Evolutionary conservation across 805 yeast species (phyloP), one percentile per base, ranked within the genome.

Genomic region (Barnettozyma siamensis): DNA sequence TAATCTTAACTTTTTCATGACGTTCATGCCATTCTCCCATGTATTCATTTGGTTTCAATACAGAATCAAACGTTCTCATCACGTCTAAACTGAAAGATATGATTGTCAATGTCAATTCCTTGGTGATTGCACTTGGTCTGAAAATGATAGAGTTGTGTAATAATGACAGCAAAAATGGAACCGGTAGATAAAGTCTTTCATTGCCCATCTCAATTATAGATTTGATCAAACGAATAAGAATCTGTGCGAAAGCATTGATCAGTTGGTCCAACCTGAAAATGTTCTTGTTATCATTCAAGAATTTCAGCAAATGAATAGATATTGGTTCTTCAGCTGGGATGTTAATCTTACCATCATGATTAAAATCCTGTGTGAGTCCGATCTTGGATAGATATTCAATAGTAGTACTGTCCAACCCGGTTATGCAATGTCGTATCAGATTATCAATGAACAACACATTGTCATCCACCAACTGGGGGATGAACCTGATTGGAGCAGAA

Each of bases 131-230:
- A 42, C 75, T 73, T 1, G 85, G 80, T 53, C 85, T 66, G 58
- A 78, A 85, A 17, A 60, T 67, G 6, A 82, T 57, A 1, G 77
- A 53, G 38, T 75, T 74, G 49, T 77, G 77, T 30, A 83, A 62
- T 31, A 84, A 50, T 1, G 83, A 67, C 2, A 82, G 53, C 12
- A 84, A 47, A 53, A 78, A 82, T 2, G 93, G 93, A 3, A 80
- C 64, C 0, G 80, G 58, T 1, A 72, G 46, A 7, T 30, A 29
- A 2, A 46, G 35, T 13, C 44, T 38, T 16, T 39, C 43, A 13
- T 45, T 36, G 13, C 21, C 20, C 7, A 3, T 19, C 15, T 8
- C 36, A 11, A 31, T 32, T 9, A 19, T 48, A 35, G 7, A 56
- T 38, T 16, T 59, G 12, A 63, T 49, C 28, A 71, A 59, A 6